Conservation (phyloP, 1,284 basidiomycete genomes). For the Rhodotorula sp. region DNA sequence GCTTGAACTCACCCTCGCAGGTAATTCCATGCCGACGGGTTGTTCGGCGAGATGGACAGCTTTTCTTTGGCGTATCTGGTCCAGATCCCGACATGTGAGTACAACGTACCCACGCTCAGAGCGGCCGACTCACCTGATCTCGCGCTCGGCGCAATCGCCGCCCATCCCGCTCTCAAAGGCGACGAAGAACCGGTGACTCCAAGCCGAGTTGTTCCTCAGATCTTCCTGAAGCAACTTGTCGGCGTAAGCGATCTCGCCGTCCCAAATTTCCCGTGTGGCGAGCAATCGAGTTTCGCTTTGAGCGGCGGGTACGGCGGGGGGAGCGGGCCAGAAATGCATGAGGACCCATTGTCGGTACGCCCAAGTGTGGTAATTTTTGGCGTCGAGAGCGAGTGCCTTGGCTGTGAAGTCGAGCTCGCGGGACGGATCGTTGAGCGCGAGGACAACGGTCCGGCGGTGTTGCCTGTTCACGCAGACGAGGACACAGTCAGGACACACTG, state of each 20-base stretch:
- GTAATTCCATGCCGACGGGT: slow-evolving; percentile 92
- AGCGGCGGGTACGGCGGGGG: neutral
- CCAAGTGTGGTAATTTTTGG: slow-evolving; percentile 97
- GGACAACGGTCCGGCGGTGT: slow-evolving; percentile 75
- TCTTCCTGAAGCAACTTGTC: slow-evolving; percentile 73
- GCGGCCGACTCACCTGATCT: slow-evolving; percentile 65
- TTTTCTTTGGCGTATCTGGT: slow-evolving; percentile 62
- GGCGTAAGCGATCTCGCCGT: slow-evolving; percentile 70
- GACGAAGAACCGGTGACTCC: slow-evolving; percentile 96
- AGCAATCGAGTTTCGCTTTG: slow-evolving; percentile 18
- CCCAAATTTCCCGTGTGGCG: slow-evolving; percentile 65
- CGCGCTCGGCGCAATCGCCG: slow-evolving; percentile 61
- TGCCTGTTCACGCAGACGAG: slow-evolving; percentile 55
- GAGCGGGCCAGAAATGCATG: slow-evolving; percentile 62
- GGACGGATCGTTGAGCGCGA: slow-evolving; percentile 54
- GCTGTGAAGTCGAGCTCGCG: slow-evolving; percentile 77
- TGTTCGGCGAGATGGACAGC: slow-evolving; percentile 84
- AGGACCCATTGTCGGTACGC: slow-evolving; percentile 88
- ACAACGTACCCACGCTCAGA: slow-evolving; percentile 36
- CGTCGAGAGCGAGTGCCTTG: slow-evolving; percentile 65
- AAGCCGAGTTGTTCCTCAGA: slow-evolving; percentile 92
- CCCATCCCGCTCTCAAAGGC: slow-evolving; percentile 64
- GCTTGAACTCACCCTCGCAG: slow-evolving; percentile 60
- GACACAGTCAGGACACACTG: too few species aligned
- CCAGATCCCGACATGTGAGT: neutral